Conservation (phyloP, 495 filamentous ascomycete species). For the Annulohypoxylon maeteangense region DNA sequence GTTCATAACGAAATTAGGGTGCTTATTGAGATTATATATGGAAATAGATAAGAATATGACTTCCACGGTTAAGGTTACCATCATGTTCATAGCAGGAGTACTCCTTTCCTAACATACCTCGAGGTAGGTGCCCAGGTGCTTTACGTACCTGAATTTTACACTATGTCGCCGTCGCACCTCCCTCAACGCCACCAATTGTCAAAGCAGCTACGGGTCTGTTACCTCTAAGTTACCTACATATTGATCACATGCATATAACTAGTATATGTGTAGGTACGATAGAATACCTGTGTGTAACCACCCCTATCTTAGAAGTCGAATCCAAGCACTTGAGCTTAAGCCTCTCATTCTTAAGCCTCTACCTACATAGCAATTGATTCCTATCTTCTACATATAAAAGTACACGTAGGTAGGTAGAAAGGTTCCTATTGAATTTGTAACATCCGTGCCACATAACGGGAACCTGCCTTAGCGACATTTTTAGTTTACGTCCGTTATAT, state of each 20-base stretch:
- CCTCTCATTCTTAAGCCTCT: too few relatives aligned
- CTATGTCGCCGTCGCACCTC: background rate
- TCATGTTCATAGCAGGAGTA: background rate
- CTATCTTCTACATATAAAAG: too few relatives aligned
- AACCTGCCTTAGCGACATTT: too few relatives aligned
- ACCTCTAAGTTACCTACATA: background rate
- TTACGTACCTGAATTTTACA: background rate
- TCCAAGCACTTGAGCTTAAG: too few relatives aligned
- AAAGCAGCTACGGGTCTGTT: background rate
- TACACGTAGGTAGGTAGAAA: too few relatives aligned
- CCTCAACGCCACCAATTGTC: background rate
- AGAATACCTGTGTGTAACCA: too few relatives aligned
- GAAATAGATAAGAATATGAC: background rate
- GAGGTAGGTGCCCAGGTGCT: background rate
- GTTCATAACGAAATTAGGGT: background rate
- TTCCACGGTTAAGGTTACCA: background rate
- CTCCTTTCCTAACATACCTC: background rate
- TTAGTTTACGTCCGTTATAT: background rate
- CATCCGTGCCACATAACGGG: too few relatives aligned
- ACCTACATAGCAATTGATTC: background rate
- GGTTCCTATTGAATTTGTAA: too few relatives aligned
- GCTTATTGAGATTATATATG: too few relatives aligned
- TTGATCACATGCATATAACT: background rate
- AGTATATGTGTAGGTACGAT: too few relatives aligned
- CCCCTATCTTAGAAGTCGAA: background rate